Conservation (phyloP, 1,284 basidiomycete genomes). For the Ganoderma sp. region DNA sequence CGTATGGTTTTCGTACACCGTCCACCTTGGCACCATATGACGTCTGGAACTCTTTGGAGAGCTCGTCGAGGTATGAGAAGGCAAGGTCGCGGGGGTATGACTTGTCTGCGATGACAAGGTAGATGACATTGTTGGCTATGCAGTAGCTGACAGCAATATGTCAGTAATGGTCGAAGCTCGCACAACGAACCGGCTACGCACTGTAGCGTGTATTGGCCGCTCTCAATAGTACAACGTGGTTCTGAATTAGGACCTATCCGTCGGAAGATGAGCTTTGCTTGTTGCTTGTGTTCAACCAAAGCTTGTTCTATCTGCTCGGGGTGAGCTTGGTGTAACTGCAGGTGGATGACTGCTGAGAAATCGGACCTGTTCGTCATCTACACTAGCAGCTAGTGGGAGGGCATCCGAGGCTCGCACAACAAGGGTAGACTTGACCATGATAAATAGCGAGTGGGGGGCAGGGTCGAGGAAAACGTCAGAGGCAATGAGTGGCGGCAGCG, state of each 20-base stretch:
- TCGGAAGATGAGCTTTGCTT: constrained; percentile 95
- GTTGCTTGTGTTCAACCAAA: constrained; percentile 97
- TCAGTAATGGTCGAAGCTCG: constrained; percentile 9
- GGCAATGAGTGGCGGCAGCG: not conserved
- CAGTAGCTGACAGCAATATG: constrained; percentile 76
- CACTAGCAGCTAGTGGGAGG: constrained; percentile 90
- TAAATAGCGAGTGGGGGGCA: not conserved
- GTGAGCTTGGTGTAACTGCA: constrained; percentile 19
- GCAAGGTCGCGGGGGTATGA: constrained; percentile 98
- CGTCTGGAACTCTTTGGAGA: constrained; percentile 92
- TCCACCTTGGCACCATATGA: constrained; percentile 94
- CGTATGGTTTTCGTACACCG: constrained; percentile 86
- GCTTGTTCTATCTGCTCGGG: constrained; percentile 82
- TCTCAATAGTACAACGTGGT: constrained; percentile 96
- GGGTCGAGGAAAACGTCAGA: not conserved
- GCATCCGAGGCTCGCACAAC: constrained; percentile 92
- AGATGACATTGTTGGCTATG: constrained; percentile 92
- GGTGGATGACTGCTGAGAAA: not conserved
- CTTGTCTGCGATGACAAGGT: constrained; percentile 94
- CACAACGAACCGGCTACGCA: constrained; percentile 47
- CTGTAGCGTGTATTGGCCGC: constrained; percentile 94
- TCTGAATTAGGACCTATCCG: constrained; percentile 94
- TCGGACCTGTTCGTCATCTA: constrained; percentile 91
- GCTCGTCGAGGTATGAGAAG: constrained; percentile 96
- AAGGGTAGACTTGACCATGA: constrained; percentile 91